Evolutionary conservation across 805 yeast species (phyloP).

Genomic region (Kuraishia borneana): DNA sequence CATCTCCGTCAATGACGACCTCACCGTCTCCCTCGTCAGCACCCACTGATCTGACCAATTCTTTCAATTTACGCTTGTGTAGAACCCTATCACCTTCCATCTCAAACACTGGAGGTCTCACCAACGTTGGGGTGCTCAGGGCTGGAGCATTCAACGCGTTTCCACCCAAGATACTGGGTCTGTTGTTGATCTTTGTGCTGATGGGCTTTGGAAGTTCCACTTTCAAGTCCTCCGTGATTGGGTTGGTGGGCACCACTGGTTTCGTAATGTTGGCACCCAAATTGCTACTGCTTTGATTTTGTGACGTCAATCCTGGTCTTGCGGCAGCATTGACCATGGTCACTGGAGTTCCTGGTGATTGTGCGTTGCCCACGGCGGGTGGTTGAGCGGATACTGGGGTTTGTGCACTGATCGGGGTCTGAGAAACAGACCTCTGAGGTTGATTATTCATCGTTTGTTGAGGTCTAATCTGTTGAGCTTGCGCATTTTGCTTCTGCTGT

Average conservation of each 20-base stretch:
- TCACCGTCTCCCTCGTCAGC: constrained; percentile 88
- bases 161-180: constrained; percentile 84
- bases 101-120: constrained; percentile 74
- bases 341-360: constrained; percentile 23
- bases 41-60: constrained; percentile 73
- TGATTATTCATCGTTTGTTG: constrained; percentile 9
- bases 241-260: constrained; percentile 52
- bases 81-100: constrained; percentile 73
- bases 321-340: constrained; percentile 33
- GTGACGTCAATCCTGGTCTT: constrained; percentile 5
- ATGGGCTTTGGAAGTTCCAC: constrained; percentile 59
- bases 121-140: constrained; percentile 63
- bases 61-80: constrained; percentile 82
- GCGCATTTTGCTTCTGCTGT: constrained; percentile 9
- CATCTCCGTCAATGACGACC: constrained; percentile 88
- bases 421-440: constrained; percentile 7
- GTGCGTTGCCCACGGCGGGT: constrained; percentile 7
- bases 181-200: constrained; percentile 42
- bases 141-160: constrained; percentile 62
- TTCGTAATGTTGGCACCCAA: constrained; percentile 12
- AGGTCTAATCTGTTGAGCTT: constrained; percentile 4
- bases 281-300: background rate
- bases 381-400: constrained; percentile 1
- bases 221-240: constrained; percentile 59
- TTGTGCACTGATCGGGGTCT: background rate